phyloP scores from a whole-genome alignment of 805 yeast genomes.

The Yamadazyma laniorum region DNA sequence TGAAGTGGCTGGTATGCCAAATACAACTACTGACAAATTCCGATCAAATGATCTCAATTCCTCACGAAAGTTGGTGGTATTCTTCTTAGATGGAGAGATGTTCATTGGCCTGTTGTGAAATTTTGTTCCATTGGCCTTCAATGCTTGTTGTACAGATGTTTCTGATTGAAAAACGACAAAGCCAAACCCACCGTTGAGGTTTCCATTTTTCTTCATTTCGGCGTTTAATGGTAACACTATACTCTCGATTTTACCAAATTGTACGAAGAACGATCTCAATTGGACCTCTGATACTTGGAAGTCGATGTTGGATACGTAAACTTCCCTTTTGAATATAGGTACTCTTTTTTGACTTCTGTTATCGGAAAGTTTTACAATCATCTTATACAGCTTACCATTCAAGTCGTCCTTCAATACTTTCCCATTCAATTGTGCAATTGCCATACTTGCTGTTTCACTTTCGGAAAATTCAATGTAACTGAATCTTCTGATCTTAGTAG shows the following conservation, averaged over 20 bases:
- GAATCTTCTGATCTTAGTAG: conserved; percentile 50
- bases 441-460: conserved; percentile 43
- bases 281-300: conserved; percentile 39
- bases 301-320: conserved; percentile 40
- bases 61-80: not conserved
- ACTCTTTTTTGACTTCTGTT: conserved; percentile 24
- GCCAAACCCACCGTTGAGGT: conserved; percentile 61
- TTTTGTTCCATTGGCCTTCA: conserved; percentile 37
- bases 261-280: conserved; percentile 41
- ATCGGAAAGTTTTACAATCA: conserved; percentile 62
- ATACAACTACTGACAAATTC: conserved; percentile 7
- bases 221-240: conserved; percentile 48
- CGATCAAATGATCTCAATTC: conserved; percentile 17
- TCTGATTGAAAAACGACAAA: conserved; percentile 50
- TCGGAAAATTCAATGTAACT: conserved; percentile 64
- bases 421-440: conserved; percentile 43
- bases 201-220: conserved; percentile 27
- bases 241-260: conserved; percentile 53
- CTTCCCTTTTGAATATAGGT: conserved; percentile 12
- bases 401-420: conserved; percentile 27
- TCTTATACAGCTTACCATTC: conserved; percentile 24
- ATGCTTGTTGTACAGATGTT: conserved; percentile 48
- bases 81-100: conserved; percentile 32
- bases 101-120: conserved; percentile 48
- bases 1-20: conserved; percentile 9